Percentiles rank a stretch among this genome's conserved stretches.
phyloP scores from a whole-genome alignment of 2,329 filamentous ascomycete species.

The Phaeoacremonium minimum region DNA sequence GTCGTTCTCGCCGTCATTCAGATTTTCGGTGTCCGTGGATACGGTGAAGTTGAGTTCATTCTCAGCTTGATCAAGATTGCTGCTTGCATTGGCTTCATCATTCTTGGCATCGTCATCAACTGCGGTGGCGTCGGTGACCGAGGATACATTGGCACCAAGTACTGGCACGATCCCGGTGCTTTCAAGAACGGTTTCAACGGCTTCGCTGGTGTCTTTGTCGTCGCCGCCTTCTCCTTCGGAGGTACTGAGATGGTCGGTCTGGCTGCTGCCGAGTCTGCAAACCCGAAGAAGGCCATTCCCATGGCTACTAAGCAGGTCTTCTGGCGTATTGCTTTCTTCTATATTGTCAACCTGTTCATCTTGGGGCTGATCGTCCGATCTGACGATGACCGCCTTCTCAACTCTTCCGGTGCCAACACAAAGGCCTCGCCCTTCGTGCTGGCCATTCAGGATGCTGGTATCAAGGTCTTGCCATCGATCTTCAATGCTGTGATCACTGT shows the following conservation, averaged over 20 bases:
- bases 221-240: constrained; percentile 45
- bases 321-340: constrained; percentile 49
- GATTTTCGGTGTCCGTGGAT: constrained; percentile 53
- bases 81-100: constrained; percentile 59
- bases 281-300: constrained; percentile 44
- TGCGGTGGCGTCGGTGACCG: constrained; percentile 50
- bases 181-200: constrained; percentile 48
- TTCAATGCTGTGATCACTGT: constrained; percentile 50
- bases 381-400: constrained; percentile 32
- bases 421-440: constrained; percentile 46
- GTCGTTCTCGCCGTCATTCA: constrained; percentile 45
- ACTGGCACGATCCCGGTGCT: constrained; percentile 55
- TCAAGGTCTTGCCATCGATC: constrained; percentile 44
- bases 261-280: constrained; percentile 44
- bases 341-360: constrained; percentile 46
- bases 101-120: constrained; percentile 57
- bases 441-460: constrained; percentile 44
- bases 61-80: constrained; percentile 53
- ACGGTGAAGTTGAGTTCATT: constrained; percentile 55
- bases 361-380: constrained; percentile 44
- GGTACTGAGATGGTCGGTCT: constrained; percentile 50
- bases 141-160: constrained; percentile 57
- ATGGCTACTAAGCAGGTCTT: constrained; percentile 49
- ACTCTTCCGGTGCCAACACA: constrained; percentile 33
- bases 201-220: constrained; percentile 45